Evolutionary conservation across 352 stramenopile genomes (phyloP).

Genomic region (Phytophthora podocarpi): DNA sequence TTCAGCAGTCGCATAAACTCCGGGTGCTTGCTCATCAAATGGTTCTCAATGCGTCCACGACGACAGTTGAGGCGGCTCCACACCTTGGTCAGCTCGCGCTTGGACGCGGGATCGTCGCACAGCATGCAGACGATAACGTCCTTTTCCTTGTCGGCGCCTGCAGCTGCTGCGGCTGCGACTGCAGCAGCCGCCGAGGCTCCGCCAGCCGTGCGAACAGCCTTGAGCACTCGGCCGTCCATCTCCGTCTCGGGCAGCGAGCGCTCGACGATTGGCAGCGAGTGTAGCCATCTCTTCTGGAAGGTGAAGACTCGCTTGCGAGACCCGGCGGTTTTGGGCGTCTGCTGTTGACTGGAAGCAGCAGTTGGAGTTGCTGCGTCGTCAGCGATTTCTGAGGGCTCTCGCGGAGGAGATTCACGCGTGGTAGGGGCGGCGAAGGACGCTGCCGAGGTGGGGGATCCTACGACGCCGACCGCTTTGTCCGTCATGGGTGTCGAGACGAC

Average conservation of each 20-base stretch:
- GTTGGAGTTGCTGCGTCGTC: not conserved
- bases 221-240: conserved; percentile 36
- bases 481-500: conserved; percentile 6
- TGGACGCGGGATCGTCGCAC: conserved; percentile 67
- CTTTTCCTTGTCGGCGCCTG: conserved; percentile 27
- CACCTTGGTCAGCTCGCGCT: conserved; percentile 66
- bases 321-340: conserved; percentile 8
- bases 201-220: conserved; percentile 8
- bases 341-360: conserved; percentile 8
- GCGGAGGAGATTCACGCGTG: conserved; percentile 9
- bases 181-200: conserved; percentile 8
- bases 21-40: conserved; percentile 80
- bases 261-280: conserved; percentile 82
- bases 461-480: conserved; percentile 22
- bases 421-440: conserved; percentile 15
- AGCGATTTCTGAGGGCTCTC: conserved; percentile 1
- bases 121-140: conserved; percentile 82
- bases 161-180: conserved; percentile 7
- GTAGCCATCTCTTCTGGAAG: conserved; percentile 82
- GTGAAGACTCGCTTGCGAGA: conserved; percentile 78
- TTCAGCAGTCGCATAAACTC: conserved; percentile 84
- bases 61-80: conserved; percentile 80
- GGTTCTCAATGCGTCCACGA: conserved; percentile 78
- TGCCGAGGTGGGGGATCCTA: conserved; percentile 28
- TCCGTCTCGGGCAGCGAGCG: conserved; percentile 53